Evolutionary conservation across 2,329 filamentous ascomycete genomes (phyloP), one percentile per base, ranked within the genome.

Genomic region (Ceratocystis colombiana): DNA sequence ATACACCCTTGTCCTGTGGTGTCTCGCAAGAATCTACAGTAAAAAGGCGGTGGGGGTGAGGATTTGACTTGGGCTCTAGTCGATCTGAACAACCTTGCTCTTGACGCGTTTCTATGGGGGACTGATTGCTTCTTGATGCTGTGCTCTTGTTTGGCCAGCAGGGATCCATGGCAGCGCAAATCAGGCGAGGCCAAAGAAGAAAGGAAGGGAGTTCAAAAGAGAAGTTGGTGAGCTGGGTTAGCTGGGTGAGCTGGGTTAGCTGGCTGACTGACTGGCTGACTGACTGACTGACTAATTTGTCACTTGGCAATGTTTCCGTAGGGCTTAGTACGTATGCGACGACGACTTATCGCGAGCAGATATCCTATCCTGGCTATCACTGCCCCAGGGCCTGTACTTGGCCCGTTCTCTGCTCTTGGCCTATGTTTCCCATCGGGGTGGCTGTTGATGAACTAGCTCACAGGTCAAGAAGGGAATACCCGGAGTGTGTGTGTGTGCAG

Each of bases 161-260:
- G 33, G 53, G 53, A 57, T 57, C 7, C 22, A 57, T 57, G 53
- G 53, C 53, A 57, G 53, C 53, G 53, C 53, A 57, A 57, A 57
- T 33, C 53, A 57, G 7, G 22, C 22, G 4, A 8, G 53, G 12
- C 25, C 7, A 57, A 17, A 57, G 30, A 33, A 57, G 17, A 30
- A 17, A 3, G 17, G 22, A 33, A 6, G 30, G 53, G 6, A 5
- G 8, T 41, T 41, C 37, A 50, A 25, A 10, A 25, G n/a, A 50
- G 25, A 28, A 28, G 22, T n/a, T 33, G 30, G 46, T 22, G n/a
- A 55, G 50, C 5, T 15, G 20, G 20, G 22, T n/a, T 1, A 22
- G 48, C 6, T 33, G 30, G 6, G 3, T 28, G 0, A 55, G 50
- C 12, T 25, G 10, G 20, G 10, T n/a, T 5, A 10, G 46, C 30